Evolutionary conservation across 495 filamentous ascomycete genomes (phyloP).

Genomic region (Lindgomyces ingoldianus): DNA sequence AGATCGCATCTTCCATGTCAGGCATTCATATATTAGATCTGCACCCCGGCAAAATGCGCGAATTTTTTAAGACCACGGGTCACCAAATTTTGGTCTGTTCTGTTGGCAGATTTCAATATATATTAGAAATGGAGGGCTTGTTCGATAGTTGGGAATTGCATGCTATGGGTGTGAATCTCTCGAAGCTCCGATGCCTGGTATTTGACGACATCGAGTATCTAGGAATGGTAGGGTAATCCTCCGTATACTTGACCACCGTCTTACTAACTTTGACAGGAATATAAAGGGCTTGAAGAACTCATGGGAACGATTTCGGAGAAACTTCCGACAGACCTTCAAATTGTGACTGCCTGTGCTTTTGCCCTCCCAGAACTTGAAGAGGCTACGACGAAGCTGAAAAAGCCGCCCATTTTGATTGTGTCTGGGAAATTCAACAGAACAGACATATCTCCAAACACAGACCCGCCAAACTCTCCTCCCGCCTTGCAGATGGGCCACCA

Average conservation of each 20-base stretch:
- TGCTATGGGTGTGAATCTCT: not conserved
- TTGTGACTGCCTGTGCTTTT: not conserved
- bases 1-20: not conserved
- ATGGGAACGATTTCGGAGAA: not conserved
- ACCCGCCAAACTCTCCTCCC: too few relatives aligned
- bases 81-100: not conserved
- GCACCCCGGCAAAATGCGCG: not conserved
- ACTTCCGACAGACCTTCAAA: not conserved
- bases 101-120: not conserved
- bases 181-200: not conserved
- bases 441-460: too few relatives aligned
- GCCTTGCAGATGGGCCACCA: not conserved
- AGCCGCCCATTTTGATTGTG: not conserved
- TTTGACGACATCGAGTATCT: constrained; percentile 1
- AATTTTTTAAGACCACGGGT: not conserved
- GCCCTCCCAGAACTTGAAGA: not conserved
- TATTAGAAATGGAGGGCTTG: not conserved
- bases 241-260: not conserved
- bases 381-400: not conserved
- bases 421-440: not conserved
- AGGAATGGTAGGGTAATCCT: not conserved
- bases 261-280: not conserved
- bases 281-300: not conserved
- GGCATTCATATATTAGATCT: not conserved
- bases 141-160: not conserved